Evolutionary conservation across 1,284 basidiomycete genomes (phyloP).

Genomic region (Trichosporon faecale): DNA sequence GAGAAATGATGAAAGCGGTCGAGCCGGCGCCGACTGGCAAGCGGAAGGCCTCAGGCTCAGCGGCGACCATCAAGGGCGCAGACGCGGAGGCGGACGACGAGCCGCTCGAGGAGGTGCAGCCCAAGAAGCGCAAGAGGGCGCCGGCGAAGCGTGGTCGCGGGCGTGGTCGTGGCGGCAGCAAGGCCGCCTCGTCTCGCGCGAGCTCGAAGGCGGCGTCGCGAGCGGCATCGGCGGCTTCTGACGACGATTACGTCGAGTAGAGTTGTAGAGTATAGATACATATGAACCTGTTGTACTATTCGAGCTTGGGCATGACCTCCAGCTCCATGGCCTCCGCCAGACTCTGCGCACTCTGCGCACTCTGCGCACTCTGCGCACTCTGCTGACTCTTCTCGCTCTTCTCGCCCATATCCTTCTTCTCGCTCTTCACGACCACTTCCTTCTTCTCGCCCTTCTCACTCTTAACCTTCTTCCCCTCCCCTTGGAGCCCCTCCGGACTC

Average conservation of each 20-base stretch:
- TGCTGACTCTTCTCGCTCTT: neutral
- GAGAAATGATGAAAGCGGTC: constrained; percentile 47
- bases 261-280: constrained; percentile 8
- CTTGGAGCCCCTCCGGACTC: neutral
- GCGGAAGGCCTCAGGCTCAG: constrained; percentile 23
- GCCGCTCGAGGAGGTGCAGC: neutral
- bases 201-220: neutral
- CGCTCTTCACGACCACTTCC: neutral
- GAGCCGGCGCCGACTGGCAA: constrained; percentile 40
- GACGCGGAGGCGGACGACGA: neutral
- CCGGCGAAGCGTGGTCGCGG: neutral
- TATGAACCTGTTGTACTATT: neutral
- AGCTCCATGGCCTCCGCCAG: neutral
- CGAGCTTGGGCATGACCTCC: neutral
- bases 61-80: neutral
- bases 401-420: neutral
- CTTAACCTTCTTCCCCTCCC: neutral
- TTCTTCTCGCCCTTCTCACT: neutral
- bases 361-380: neutral
- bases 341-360: neutral
- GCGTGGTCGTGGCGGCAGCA: neutral
- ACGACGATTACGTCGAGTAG: neutral
- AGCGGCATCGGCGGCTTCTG: neutral
- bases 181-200: neutral
- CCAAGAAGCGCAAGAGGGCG: neutral